A percentile compares a stretch with the other conserved stretches of the same genome.
phyloP scores from a whole-genome alignment of 2,329 filamentous ascomycete genomes.

The Epichloe typhina region DNA sequence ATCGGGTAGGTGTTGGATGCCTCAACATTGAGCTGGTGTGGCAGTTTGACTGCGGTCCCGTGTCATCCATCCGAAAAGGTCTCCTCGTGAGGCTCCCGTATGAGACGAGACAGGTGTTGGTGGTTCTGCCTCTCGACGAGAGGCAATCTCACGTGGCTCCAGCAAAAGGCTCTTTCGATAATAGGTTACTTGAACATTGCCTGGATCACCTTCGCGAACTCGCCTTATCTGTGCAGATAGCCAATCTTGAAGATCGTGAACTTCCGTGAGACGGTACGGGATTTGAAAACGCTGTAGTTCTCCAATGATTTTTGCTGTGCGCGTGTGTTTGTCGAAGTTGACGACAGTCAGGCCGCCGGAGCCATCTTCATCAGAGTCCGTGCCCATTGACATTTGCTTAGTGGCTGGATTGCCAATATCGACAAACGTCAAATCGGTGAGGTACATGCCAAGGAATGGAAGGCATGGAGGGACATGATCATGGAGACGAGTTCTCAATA shows the following conservation, averaged over 20 bases:
- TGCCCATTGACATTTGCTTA: constrained; percentile 48
- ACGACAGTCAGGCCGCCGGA: constrained; percentile 64
- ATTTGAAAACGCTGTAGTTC: constrained; percentile 95
- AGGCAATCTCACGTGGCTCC: constrained; percentile 53
- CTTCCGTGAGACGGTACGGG: constrained; percentile 68
- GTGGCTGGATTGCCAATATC: constrained; percentile 86
- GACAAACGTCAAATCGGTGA: constrained; percentile 92
- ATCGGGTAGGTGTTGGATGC: not conserved
- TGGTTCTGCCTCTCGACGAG: constrained; percentile 20
- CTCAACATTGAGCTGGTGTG: constrained; percentile 11
- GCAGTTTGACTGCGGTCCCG: constrained; percentile 27
- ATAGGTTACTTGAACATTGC: constrained; percentile 47
- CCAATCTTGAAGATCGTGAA: constrained; percentile 89
- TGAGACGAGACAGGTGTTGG: constrained; percentile 17
- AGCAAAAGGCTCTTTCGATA: constrained; percentile 77
- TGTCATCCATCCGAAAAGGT: constrained; percentile 39
- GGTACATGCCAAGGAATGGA: constrained; percentile 89
- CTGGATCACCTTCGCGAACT: constrained; percentile 48
- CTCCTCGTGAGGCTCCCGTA: constrained; percentile 20
- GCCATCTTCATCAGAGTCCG: constrained; percentile 43
- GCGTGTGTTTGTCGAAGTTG: constrained; percentile 95
- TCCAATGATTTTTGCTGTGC: constrained; percentile 88
- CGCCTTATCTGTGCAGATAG: constrained; percentile 68
- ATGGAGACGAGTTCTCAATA: constrained; percentile 69
- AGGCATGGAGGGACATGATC: constrained; percentile 84